Base-by-base conservation (phyloP, 2,329 filamentous ascomycete species). In the Cordyceps tenuipes region DNA sequence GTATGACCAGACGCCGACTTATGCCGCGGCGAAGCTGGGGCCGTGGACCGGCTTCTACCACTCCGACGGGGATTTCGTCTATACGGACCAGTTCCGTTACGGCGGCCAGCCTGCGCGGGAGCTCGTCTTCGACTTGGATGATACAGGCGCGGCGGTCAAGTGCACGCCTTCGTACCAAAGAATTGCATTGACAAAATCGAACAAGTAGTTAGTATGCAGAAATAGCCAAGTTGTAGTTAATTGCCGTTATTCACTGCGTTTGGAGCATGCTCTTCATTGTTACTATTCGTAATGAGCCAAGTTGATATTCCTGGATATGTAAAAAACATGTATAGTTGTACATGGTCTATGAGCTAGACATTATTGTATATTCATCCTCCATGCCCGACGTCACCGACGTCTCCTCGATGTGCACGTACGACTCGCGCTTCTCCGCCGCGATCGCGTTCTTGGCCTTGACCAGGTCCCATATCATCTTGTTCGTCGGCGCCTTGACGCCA, bases 381-480 rank as follows among this genome's bases (percentile, higher is more conserved):
- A 64, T 60, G 15, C 70, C 58, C 43, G 63, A 65, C 1, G 64
- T 62, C 34, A 69, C 62, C 4, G 73, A 73, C 29, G 67, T 71
- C 63, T 75, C 69, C 60, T 74, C 71, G 8, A 76, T 41, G 1
- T 69, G 70, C 26, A 77, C 68, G 26, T 65, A 68, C 3, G 67
- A 65, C 17, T 70, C 65, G 19, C 72, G 67, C 63, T 72, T 72
- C 51, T 68, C 66, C 31, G 66, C 59, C 15, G 72, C 67, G 31
- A 72, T 66, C 39, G 66, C 65, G 7, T 80, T 75, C 76, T 89
- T 93, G 26, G 85, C 89, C 68, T 88, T 85, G 53, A 97, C 85
- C 74, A 91, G 74, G 57, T 86, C 78, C 71, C 88, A 76, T 47
- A 95, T 76, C 77, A 89, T 81, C 66, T 86, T 85, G 69, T 96